Base-by-base conservation (phyloP, 2,329 filamentous ascomycete genomes). In the Pseudovirgaria hyperparasitica region DNA sequence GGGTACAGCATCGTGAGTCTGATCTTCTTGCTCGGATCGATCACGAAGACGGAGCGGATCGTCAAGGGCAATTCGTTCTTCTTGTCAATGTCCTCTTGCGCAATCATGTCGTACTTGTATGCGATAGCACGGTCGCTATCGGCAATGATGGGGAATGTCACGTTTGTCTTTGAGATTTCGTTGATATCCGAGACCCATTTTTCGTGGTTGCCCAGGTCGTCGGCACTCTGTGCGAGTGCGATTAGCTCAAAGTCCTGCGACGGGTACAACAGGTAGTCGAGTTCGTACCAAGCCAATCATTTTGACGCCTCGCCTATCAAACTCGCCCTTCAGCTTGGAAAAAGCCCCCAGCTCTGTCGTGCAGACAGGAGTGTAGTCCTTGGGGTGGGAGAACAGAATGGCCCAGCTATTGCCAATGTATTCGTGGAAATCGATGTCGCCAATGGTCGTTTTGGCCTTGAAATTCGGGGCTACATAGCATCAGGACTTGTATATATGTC, bases 291-390 rank as follows among this genome's bases (percentile, higher is more conserved):
- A 69, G 25, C 86, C 86, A 46, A 93, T 87, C 61, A 93, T 75
- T 72, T 93, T 92, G 46, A 87, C 82, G 38, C 74, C 75, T 37
- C 85, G 76, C 66, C 81, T 82, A 48, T 74, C 70, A 60, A 94
- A 93, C 58, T 93, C 84, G 45, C 75, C 72, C 63, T 84, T 76
- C 37, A 93, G 69, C 62, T 86, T 90, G 43, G 85, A 81, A 47
- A 94, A 92, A 33, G 85, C 85, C 37, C 85, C 86, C 36, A 94
- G 77, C 65, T 94, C 86, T 29, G 85, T 94, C 38, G 86, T 94
- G 70, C 86, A 94, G 33, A 93, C 86, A 29, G 86, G 86, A 2
- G 86, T 93, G 67, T 82, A 93, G 60, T 93, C 86, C 33, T 60
- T 78, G 3, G 82, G 82, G 62, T 87, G 82, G 17, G 77, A 84